These are phyloP conservation scores for Trichoderma sp. DNA, from an alignment of 2,329 filamentous ascomycete genomes.

Conservation along the genomic window DNA sequence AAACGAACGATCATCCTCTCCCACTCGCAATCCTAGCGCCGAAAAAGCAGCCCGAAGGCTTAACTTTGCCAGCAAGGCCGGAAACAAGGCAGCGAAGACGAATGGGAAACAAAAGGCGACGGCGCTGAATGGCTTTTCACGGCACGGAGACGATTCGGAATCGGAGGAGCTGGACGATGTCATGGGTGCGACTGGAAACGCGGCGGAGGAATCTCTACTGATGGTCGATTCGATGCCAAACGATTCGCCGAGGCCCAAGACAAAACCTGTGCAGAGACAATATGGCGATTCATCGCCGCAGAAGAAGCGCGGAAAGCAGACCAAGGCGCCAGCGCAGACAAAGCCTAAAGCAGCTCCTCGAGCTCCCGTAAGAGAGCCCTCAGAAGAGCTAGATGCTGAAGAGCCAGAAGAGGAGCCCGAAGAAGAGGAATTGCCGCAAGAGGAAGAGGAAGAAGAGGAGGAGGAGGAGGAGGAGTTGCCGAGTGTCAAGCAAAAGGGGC, in stretches of 20 bases:
- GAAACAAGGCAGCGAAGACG: slow-evolving; percentile 22
- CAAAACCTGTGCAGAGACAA: background rate
- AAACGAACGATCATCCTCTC: slow-evolving; percentile 49
- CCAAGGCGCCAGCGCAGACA: background rate
- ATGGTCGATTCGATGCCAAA: slow-evolving; percentile 37
- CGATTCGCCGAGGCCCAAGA: slow-evolving; percentile 3
- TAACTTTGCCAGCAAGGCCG: slow-evolving; percentile 43
- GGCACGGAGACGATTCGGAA: slow-evolving; percentile 29
- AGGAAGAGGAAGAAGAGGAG: slow-evolving; percentile 13
- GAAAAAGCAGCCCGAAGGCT: slow-evolving; percentile 46
- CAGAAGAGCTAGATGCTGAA: slow-evolving; percentile 9
- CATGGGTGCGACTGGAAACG: slow-evolving; percentile 26
- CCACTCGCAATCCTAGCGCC: slow-evolving; percentile 39
- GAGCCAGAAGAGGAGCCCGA: slow-evolving; percentile 20
- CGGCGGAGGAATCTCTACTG: slow-evolving; percentile 41
- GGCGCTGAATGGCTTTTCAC: slow-evolving; percentile 28
- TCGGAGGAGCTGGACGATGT: slow-evolving; percentile 26
- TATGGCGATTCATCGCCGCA: slow-evolving; percentile 22
- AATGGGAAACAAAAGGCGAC: slow-evolving; percentile 26
- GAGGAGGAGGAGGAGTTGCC: background rate
- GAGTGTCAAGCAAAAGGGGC: slow-evolving; percentile 21
- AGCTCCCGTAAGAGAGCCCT: slow-evolving; percentile 2
- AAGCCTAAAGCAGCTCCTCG: slow-evolving; percentile 4
- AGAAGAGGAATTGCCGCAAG: background rate
- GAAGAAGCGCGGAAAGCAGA: slow-evolving; percentile 8